Percentiles rank a stretch among this genome's conserved stretches.
Evolutionary conservation across 805 yeast genomes (phyloP).

Genomic region (Candida verbasci): DNA sequence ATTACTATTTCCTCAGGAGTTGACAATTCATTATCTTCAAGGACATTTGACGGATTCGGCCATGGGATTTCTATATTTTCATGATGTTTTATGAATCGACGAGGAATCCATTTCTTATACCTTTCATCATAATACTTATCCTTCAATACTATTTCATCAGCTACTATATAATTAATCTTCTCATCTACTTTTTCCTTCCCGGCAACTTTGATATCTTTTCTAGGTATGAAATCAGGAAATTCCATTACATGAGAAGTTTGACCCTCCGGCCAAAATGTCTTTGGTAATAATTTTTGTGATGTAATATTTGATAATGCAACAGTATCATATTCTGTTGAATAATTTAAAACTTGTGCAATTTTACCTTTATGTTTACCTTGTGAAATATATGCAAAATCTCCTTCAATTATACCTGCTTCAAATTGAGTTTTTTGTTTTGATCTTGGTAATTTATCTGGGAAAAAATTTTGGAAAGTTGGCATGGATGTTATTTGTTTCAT

Average conservation of each 20-base stretch:
- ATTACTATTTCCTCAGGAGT: conserved; percentile 56
- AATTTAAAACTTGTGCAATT: conserved; percentile 60
- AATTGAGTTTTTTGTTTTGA: conserved; percentile 38
- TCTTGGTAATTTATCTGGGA: conserved; percentile 16
- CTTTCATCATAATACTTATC: conserved; percentile 73
- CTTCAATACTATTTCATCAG: conserved; percentile 63
- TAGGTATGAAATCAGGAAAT: conserved; percentile 60
- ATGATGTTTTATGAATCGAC: conserved; percentile 69
- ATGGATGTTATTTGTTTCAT: conserved; percentile 20
- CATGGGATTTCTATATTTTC: conserved; percentile 76
- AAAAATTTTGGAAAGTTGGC: conserved; percentile 30
- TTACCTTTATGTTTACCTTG: conserved; percentile 74
- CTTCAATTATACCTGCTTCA: conserved; percentile 59
- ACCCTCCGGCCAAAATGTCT: conserved; percentile 64
- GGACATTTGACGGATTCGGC: conserved; percentile 62
- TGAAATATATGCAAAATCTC: conserved; percentile 72
- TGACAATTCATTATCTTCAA: conserved; percentile 53
- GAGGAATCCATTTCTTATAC: conserved; percentile 69
- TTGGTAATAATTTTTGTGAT: conserved; percentile 63
- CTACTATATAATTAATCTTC: conserved; percentile 64
- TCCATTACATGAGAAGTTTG: conserved; percentile 69
- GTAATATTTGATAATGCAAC: conserved; percentile 67
- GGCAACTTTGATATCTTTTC: conserved; percentile 64
- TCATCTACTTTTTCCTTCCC: conserved; percentile 65
- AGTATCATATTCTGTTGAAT: conserved; percentile 57